phyloP scores from a whole-genome alignment of 805 yeast genomes.

The Candida methanosorbosa region DNA sequence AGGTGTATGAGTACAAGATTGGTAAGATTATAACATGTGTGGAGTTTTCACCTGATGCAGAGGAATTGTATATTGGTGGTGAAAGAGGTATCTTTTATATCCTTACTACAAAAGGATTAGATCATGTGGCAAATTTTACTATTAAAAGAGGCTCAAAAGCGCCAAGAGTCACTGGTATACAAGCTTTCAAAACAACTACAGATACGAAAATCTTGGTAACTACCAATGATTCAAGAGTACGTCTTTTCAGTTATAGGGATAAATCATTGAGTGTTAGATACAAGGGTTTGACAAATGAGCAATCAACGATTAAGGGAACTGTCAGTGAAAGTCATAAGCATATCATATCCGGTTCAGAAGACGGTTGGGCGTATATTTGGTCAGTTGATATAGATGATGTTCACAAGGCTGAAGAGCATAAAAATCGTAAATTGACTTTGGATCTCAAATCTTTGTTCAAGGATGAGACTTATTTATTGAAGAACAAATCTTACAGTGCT shows the following conservation, averaged over 20 bases:
- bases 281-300: slow-evolving; percentile 64
- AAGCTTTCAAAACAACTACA: slow-evolving; percentile 27
- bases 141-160: slow-evolving; percentile 31
- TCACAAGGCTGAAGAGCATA: slow-evolving; percentile 1
- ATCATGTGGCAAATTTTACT: slow-evolving; percentile 33
- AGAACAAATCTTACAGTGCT: slow-evolving; percentile 54
- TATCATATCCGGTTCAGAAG: slow-evolving; percentile 77
- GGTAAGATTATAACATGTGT: slow-evolving; percentile 68
- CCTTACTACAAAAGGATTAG: slow-evolving; percentile 57
- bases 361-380: slow-evolving; percentile 86
- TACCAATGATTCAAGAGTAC: slow-evolving; percentile 72
- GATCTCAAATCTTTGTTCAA: slow-evolving; percentile 21
- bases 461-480: slow-evolving; percentile 29
- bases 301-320: slow-evolving; percentile 64
- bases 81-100: slow-evolving; percentile 62
- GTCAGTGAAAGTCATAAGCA: slow-evolving; percentile 47
- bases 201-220: slow-evolving; percentile 42
- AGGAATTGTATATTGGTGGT: slow-evolving; percentile 63
- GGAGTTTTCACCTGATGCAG: slow-evolving; percentile 58
- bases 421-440: slow-evolving; percentile 18
- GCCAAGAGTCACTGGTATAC: slow-evolving; percentile 73
- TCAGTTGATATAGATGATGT: slow-evolving; percentile 21
- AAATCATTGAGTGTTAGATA: slow-evolving; percentile 54
- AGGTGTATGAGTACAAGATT: slow-evolving; percentile 52
- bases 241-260: slow-evolving; percentile 52